A percentile compares a stretch with the other conserved stretches of the same genome.
These are phyloP conservation scores for Mycena latifolia DNA, from an alignment of 768 basidiomycete genomes.

Conservation along the genomic window DNA sequence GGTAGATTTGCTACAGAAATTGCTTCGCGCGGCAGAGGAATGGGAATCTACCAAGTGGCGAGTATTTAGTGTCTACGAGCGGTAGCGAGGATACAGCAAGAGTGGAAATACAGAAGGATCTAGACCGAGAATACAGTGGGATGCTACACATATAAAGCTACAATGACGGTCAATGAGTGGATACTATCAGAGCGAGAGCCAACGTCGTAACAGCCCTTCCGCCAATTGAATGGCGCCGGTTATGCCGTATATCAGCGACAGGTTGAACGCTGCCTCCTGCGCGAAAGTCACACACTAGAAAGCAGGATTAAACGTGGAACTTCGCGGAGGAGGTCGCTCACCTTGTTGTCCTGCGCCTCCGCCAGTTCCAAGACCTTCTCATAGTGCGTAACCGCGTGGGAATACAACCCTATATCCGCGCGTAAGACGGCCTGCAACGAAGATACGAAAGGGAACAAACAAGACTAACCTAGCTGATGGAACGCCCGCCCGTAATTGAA, in stretches of 20 bases:
- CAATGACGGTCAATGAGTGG: slow-evolving; percentile 62
- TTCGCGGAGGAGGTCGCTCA: slow-evolving; percentile 35
- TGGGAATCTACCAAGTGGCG: slow-evolving; percentile 18
- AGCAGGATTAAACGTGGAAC: slow-evolving; percentile 36
- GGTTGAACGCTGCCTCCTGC: slow-evolving; percentile 76
- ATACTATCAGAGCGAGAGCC: slow-evolving; percentile 64
- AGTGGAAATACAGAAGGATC: neutral
- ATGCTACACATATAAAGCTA: neutral
- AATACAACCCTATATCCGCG: slow-evolving; percentile 64
- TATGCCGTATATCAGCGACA: slow-evolving; percentile 71
- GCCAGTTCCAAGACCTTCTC: slow-evolving; percentile 64
- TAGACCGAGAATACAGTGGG: neutral
- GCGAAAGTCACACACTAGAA: slow-evolving; percentile 65
- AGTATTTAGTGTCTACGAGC: neutral
- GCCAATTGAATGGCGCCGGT: slow-evolving; percentile 68
- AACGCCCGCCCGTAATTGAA: slow-evolving; percentile 25
- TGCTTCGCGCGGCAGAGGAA: slow-evolving; percentile 48
- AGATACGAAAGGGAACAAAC: neutral
- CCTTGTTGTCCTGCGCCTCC: slow-evolving; percentile 42
- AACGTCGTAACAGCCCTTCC: slow-evolving; percentile 65
- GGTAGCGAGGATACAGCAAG: too few relatives aligned
- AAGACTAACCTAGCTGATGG: slow-evolving; percentile 19
- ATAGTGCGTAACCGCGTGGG: slow-evolving; percentile 76
- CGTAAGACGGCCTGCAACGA: neutral
- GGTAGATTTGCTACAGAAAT: slow-evolving; percentile 58